Base-by-base conservation (phyloP, 139 green algal genomes). In the Chlamydomonas schloesseri region DNA sequence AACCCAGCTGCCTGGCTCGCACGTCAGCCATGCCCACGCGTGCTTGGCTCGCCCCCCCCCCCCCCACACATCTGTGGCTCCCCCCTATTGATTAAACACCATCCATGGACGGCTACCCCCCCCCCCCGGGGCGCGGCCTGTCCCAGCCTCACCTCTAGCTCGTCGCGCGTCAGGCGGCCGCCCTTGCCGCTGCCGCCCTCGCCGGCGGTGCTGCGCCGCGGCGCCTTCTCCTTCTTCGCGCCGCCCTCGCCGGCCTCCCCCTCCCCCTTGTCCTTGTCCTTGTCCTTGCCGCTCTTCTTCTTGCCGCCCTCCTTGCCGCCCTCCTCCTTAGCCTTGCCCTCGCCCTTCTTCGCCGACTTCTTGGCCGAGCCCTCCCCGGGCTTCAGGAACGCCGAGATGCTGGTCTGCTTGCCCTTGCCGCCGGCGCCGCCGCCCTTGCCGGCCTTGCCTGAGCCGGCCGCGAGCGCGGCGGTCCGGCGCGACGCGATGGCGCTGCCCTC, bases 401-500 rank as follows among this genome's bases (percentile, higher is more conserved):
- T 50, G 42, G 42, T 50, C 42, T 50, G 42, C 79, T 85, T 75
- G 28, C 24, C 64, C 4, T 33, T 33, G 37, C 36, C 79, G 18
- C 34, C 29, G 47, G 5, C 65, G 14, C 53, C 9, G 34, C 62
- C 33, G 26, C 46, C 9, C 10, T 36, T 17, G 46, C 65, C 26
- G 33, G 47, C 50, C 23, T 33, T 26, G 64, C 64, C 42, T 15
- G 64, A 23, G 36, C 42, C 46, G 18, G 64, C 42, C 46, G 78
- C 21, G 17, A 84, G 46, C n/a, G 74, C 64, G 31, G 74, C 64
- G 21, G 1, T 14, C 9, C 78, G 64, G 47, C 67, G 47, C 29
- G 78, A 55, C 0, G 29, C 18, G 33, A 92, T 73, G 21, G 81
- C 53, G 37, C 62, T 79, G 13, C 50, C 65, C 73, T 92, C 88